Evolutionary conservation across 352 stramenopile genomes (phyloP).

Genomic region (Pythium rishiriense): DNA sequence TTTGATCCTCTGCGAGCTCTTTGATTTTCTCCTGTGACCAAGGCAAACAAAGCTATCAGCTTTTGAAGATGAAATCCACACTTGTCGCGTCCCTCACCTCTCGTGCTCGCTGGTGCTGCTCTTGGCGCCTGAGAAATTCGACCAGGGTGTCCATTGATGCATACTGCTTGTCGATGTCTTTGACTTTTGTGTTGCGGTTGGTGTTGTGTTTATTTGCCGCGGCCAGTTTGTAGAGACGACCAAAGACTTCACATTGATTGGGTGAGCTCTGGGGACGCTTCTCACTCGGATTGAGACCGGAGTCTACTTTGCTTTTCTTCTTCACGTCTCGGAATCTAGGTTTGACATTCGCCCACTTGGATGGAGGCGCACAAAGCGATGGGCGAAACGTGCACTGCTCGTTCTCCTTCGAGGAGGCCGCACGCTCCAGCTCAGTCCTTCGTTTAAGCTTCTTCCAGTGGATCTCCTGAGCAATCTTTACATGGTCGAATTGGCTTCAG

Average conservation of each 20-base stretch:
- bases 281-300: not conserved
- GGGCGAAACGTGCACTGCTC: slow-evolving; percentile 44
- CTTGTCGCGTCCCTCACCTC: too few species aligned
- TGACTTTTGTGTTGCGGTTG: not conserved
- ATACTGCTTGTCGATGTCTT: not conserved
- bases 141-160: not conserved
- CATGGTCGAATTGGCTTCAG: too few species aligned
- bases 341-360: slow-evolving; percentile 1
- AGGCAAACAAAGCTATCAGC: not conserved
- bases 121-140: slow-evolving; percentile 18
- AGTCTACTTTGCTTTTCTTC: not conserved
- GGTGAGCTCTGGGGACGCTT: not conserved
- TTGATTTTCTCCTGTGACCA: slow-evolving; percentile 10
- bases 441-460: slow-evolving; percentile 39
- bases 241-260: not conserved
- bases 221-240: slow-evolving; percentile 11
- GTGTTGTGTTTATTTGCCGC: not conserved
- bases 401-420: slow-evolving; percentile 24
- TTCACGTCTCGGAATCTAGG: slow-evolving; percentile 7
- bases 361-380: slow-evolving; percentile 18
- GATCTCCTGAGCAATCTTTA: slow-evolving; percentile 23
- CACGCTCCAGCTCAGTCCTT: slow-evolving; percentile 29
- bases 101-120: slow-evolving; percentile 6
- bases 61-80: not conserved
- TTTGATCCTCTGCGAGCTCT: not conserved